Evolutionary conservation across 768 basidiomycete species (phyloP), one percentile per base, ranked within the genome.

Genomic region (Trametes cinnabarina): DNA sequence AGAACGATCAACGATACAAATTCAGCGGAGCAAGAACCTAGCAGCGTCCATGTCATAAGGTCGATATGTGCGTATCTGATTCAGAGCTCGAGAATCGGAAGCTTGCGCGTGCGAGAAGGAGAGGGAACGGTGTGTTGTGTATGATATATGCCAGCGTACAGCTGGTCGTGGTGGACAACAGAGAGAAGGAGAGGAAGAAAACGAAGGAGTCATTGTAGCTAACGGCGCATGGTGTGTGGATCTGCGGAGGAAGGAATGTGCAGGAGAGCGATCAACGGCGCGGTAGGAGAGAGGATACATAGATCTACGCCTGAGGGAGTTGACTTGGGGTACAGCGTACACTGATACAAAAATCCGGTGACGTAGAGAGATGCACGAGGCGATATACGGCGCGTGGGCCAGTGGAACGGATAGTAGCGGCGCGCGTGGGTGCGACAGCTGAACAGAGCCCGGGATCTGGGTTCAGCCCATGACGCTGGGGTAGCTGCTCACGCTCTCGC

Each of bases 401-500:
- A n/a, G 28, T 12, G 19, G 9, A n/a, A 42, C 28, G 9, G 41
- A 0, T 20, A 25, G 19, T 3, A 14, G 25, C 17, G 6, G 6
- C 47, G 7, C 17, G 39, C 30, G 7, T 12, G 17, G 15, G n/a
- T n/a, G n/a, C n/a, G n/a, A n/a, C n/a, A 28, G 35, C 1, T 20
- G 23, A 40, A 17, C 30, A 28, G 22, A 47, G 54, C 14, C 6
- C 3, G 11, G n/a, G 25, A 35, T 11, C 20, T 3, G 32, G 23
- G n/a, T 3, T 49, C 17, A 70, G 44, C 65, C 62, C 66, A 71
- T 71, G 46, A 66, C 65, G 51, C 66, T 67, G 17, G 68, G 65
- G 50, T 88, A 90, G 72, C 78, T 88, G 72, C 78, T 88, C 66
- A 87, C 88, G 67, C 90, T 92, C 76, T 90, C 90, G 72, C 88